phyloP scores from a whole-genome alignment of 2,329 filamentous ascomycete genomes.

The Fonsecaea multimorphosa region DNA sequence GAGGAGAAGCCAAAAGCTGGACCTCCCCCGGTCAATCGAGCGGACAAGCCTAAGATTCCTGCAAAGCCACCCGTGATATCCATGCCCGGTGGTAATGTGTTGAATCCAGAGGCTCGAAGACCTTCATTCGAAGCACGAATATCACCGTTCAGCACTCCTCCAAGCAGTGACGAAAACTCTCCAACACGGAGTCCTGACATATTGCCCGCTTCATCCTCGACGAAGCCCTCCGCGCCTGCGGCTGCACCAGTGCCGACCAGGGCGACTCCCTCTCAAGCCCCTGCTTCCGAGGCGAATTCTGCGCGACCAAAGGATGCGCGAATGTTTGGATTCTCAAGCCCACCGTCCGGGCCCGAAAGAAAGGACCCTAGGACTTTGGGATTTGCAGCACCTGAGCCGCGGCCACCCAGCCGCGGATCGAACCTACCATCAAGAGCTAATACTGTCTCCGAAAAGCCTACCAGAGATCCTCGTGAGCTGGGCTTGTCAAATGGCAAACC shows the following conservation, averaged over 20 bases:
- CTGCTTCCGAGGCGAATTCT: slow-evolving; percentile 10
- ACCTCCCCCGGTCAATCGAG: slow-evolving; percentile 75
- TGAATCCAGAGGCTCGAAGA: slow-evolving; percentile 43
- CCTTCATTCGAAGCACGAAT: slow-evolving; percentile 55
- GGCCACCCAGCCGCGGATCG: slow-evolving; percentile 22
- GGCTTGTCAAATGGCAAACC: slow-evolving; percentile 53
- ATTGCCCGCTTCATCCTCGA: not conserved
- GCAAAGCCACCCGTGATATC: slow-evolving; percentile 50
- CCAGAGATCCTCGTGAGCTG: slow-evolving; percentile 43
- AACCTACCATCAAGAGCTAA: slow-evolving; percentile 31
- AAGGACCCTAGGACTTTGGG: slow-evolving; percentile 33
- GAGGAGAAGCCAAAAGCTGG: slow-evolving; percentile 42
- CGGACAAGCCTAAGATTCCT: slow-evolving; percentile 74
- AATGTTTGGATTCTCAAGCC: slow-evolving; percentile 33
- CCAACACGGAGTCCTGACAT: slow-evolving; percentile 37
- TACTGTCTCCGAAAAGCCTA: slow-evolving; percentile 33
- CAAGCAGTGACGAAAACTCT: slow-evolving; percentile 71
- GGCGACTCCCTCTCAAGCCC: slow-evolving; percentile 3
- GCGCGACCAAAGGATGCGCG: slow-evolving; percentile 32
- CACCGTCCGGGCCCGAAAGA: slow-evolving; percentile 14
- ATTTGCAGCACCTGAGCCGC: slow-evolving; percentile 24
- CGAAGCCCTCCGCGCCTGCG: slow-evolving; percentile 9
- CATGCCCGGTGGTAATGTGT: slow-evolving; percentile 25
- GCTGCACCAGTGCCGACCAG: slow-evolving; percentile 1
- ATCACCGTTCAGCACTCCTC: slow-evolving; percentile 88